Conservation (phyloP, 208 protist species). For the Plasmodiophora brassicae region DNA sequence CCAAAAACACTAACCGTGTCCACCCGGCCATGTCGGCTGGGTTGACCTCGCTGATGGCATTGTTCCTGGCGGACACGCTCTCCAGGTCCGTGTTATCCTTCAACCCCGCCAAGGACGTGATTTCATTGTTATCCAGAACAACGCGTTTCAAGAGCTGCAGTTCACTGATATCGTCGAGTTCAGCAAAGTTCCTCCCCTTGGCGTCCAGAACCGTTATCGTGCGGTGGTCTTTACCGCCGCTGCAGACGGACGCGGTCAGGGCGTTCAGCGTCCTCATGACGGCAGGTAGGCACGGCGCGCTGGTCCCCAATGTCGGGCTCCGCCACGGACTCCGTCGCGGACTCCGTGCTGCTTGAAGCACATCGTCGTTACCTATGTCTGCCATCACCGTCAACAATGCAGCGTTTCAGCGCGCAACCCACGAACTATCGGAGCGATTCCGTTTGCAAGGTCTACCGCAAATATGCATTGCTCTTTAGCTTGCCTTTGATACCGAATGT, state of each 20-base stretch:
- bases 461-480: too few relatives aligned
- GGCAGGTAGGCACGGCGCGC: too few relatives aligned
- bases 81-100: neutral
- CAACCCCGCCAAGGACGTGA: neutral
- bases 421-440: too few relatives aligned
- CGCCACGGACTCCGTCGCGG: too few relatives aligned
- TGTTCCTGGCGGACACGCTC: neutral
- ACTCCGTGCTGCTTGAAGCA: too few relatives aligned
- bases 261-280: too few relatives aligned
- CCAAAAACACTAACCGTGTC: neutral
- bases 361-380: too few relatives aligned
- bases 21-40: neutral
- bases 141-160: neutral
- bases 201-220: neutral
- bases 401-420: too few relatives aligned
- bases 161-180: neutral
- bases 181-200: neutral
- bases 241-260: neutral
- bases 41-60: neutral
- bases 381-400: too few relatives aligned
- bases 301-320: too few relatives aligned
- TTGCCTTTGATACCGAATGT: too few relatives aligned
- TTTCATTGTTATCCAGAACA: neutral
- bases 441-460: too few relatives aligned
- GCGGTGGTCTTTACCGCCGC: neutral